Conservation (phyloP, 805 yeast genomes). For the Yarrowia yakushimensis region DNA sequence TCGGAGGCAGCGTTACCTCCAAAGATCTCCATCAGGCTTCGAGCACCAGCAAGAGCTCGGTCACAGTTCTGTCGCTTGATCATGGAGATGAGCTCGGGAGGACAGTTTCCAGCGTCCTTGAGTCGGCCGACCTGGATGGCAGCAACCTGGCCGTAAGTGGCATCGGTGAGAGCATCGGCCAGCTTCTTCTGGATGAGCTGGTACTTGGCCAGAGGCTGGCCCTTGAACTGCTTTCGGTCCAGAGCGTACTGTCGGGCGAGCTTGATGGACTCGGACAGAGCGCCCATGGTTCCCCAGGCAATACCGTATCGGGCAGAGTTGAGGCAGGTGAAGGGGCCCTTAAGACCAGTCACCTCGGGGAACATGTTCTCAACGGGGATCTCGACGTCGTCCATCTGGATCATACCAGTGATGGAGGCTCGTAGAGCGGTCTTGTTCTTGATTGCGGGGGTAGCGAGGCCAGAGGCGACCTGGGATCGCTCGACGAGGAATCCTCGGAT, state of each 20-base stretch:
- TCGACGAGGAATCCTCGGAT: constrained; percentile 45
- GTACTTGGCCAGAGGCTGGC: constrained; percentile 42
- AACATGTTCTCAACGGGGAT: constrained; percentile 44
- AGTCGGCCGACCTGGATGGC: constrained; percentile 44
- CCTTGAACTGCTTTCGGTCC: constrained; percentile 42
- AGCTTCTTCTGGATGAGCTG: constrained; percentile 45
- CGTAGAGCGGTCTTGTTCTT: constrained; percentile 42
- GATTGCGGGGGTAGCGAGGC: constrained; percentile 43
- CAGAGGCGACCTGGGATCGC: constrained; percentile 36
- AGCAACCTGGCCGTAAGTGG: constrained; percentile 41
- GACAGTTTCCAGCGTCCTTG: constrained; percentile 39
- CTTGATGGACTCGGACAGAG: constrained; percentile 42
- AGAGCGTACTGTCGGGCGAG: constrained; percentile 41
- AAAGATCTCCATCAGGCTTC: constrained; percentile 44
- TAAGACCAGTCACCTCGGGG: constrained; percentile 41
- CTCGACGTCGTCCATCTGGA: constrained; percentile 44
- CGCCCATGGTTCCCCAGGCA: constrained; percentile 47
- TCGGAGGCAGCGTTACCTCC: constrained; percentile 47
- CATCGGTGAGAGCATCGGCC: constrained; percentile 44
- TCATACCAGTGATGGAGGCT: constrained; percentile 46
- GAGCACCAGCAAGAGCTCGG: constrained; percentile 40
- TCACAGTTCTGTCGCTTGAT: constrained; percentile 46
- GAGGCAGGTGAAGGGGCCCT: constrained; percentile 46
- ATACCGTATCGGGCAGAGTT: constrained; percentile 45
- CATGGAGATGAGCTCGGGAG: constrained; percentile 46